phyloP scores from a whole-genome alignment of 192 early-diverging fungal species.

The Thoreauomyces humboldtii region DNA sequence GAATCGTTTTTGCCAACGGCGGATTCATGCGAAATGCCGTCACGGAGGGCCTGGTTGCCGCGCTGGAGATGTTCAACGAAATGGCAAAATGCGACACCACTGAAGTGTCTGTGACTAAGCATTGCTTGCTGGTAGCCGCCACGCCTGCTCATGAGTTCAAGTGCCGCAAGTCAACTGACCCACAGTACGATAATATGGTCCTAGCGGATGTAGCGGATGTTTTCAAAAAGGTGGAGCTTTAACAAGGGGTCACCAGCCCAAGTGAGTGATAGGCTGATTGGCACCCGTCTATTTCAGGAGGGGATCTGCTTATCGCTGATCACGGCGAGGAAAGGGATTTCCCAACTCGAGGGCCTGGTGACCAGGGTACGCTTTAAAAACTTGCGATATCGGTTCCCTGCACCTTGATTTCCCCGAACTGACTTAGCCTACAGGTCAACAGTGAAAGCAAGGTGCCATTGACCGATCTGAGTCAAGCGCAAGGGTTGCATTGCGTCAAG shows the following conservation, averaged over 20 bases:
- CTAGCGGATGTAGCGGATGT: conserved; percentile 43
- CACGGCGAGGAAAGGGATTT: conserved; percentile 13
- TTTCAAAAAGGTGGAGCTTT: conserved; percentile 43
- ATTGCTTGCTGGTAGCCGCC: conserved; percentile 53
- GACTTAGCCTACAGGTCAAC: neutral
- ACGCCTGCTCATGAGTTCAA: conserved; percentile 47
- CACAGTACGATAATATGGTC: conserved; percentile 51
- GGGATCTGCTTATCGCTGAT: conserved; percentile 17
- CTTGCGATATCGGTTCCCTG: neutral
- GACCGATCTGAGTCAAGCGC: neutral
- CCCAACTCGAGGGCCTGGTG: conserved; percentile 17
- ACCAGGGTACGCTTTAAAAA: conserved; percentile 1
- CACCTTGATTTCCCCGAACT: neutral
- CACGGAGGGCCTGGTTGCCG: conserved; percentile 60
- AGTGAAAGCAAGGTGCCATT: neutral
- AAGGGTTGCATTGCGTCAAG: neutral
- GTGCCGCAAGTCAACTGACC: conserved; percentile 45
- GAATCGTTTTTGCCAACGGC: conserved; percentile 47
- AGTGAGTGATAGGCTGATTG: neutral
- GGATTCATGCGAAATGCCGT: conserved; percentile 60
- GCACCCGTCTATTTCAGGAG: neutral
- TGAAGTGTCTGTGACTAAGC: neutral
- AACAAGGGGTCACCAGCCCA: neutral
- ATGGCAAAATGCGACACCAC: conserved; percentile 1
- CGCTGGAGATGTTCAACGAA: conserved; percentile 45